These are phyloP conservation scores for Epichloe amarillans DNA, from an alignment of 2,329 filamentous ascomycete species.

Conservation along the genomic window DNA sequence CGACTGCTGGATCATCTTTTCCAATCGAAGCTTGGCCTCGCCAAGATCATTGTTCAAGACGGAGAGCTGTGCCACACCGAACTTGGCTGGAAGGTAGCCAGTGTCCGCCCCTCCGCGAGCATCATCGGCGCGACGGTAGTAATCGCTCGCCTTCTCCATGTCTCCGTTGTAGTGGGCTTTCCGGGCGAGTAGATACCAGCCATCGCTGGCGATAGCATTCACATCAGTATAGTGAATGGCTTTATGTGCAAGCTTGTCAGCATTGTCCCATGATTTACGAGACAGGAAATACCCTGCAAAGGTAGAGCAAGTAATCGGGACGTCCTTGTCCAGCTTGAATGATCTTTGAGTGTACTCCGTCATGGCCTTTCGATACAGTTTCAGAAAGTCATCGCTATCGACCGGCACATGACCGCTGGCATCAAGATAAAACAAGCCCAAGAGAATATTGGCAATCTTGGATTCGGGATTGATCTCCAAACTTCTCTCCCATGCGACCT, in stretches of 20 bases:
- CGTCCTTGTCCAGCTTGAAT: constrained; percentile 84
- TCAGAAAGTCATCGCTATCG: constrained; percentile 72
- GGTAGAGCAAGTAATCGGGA: constrained; percentile 77
- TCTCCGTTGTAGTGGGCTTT: constrained; percentile 82
- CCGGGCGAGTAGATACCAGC: constrained; percentile 86
- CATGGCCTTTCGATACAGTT: constrained; percentile 85
- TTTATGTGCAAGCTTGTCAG: constrained; percentile 77
- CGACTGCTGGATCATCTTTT: constrained; percentile 83
- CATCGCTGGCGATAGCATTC: constrained; percentile 91
- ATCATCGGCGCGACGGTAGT: constrained; percentile 81
- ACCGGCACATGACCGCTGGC: constrained; percentile 71
- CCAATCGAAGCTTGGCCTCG: constrained; percentile 82
- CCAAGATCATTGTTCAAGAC: constrained; percentile 74
- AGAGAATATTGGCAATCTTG: constrained; percentile 78
- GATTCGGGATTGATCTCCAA: constrained; percentile 71
- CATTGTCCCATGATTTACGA: constrained; percentile 65
- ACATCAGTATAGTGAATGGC: constrained; percentile 94
- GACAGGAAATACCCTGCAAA: constrained; percentile 86
- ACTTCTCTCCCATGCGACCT: constrained; percentile 76
- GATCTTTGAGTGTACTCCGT: constrained; percentile 87
- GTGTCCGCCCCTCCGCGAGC: constrained; percentile 83
- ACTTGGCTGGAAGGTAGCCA: constrained; percentile 87
- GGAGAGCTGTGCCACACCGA: constrained; percentile 81
- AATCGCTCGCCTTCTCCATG: constrained; percentile 62
- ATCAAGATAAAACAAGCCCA: constrained; percentile 83